Base-by-base conservation (phyloP, 441 rosid genomes). In the Mallotus japonicus region DNA sequence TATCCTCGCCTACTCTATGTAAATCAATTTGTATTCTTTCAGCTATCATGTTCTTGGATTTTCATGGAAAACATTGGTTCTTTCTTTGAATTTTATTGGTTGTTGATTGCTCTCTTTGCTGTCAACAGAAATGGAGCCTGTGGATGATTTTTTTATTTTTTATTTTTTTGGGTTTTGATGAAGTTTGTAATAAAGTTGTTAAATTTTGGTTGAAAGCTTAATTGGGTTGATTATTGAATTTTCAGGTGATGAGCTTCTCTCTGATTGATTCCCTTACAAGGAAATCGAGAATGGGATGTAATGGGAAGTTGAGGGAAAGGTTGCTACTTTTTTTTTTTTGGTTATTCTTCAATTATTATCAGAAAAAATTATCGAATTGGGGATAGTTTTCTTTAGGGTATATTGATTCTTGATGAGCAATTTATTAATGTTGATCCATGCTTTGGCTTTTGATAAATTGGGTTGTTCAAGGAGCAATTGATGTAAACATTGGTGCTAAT, bases 281-380 rank as follows among this genome's bases (percentile, higher is more conserved):
- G 96, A 93, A 84, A 76, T 85, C 58, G 77, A 81, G 61, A 85
- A 90, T 60, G 98, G 96, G 1, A 47, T 80, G 17, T 84, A 90
- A 17, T 91, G 94, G 96, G 95, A 93, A 80, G 97, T 91, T 59
- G 90, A 91, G 51, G 97, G 98, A 76, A 91, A 87, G 89, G 96
- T 92, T 60, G 50, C 83, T 12, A 10, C 24, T 60, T 51, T 16
- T 20, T 58, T 37, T 14, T 63, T 40, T 15, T 28, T 28, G 32
- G 32, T 28, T 28, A 28, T 28, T 28, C 32, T 28, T 28, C 32
- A 28, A 28, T 28, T 28, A 28, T 28, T 28, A 28, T 28, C 32
- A 28, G 32, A 28, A 28, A 28, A 28, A 28, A 28, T 28, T 28
- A 28, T 28, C 32, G 32, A 28, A 28, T 28, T 28, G 32, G 32